Percentiles rank a stretch among this genome's conserved stretches.
phyloP scores from a whole-genome alignment of 352 stramenopile species.

The Phytophthora fragariaefolia region DNA sequence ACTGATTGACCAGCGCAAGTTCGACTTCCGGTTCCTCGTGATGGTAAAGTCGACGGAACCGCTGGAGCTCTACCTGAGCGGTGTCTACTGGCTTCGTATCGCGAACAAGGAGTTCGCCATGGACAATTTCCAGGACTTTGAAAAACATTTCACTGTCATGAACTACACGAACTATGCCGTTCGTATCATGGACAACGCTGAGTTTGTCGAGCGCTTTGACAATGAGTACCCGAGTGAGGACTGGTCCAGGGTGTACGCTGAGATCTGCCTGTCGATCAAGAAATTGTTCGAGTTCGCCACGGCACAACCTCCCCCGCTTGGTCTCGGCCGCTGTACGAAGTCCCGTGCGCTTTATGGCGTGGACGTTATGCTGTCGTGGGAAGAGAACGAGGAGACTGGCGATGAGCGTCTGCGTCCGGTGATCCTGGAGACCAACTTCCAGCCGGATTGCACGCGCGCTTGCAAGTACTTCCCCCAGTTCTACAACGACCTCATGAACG shows the following conservation, averaged over 20 bases:
- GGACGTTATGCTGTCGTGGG: slow-evolving; percentile 62
- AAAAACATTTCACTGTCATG: slow-evolving; percentile 74
- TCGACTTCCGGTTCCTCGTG: slow-evolving; percentile 65
- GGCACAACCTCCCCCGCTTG: slow-evolving; percentile 46
- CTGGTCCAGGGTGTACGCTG: slow-evolving; percentile 47
- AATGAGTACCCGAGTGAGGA: slow-evolving; percentile 57
- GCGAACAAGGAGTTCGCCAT: slow-evolving; percentile 66
- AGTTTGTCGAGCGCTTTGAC: slow-evolving; percentile 59
- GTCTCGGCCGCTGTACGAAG: slow-evolving; percentile 57
- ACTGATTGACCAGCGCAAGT: slow-evolving; percentile 64
- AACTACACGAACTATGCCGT: slow-evolving; percentile 61
- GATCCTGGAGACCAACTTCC: slow-evolving; percentile 65
- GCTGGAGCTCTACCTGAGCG: slow-evolving; percentile 56
- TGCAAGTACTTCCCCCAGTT: slow-evolving; percentile 66
- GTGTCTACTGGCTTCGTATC: slow-evolving; percentile 60
- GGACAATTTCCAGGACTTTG: slow-evolving; percentile 62
- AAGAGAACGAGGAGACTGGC: slow-evolving; percentile 40
- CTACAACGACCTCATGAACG: slow-evolving; percentile 65
- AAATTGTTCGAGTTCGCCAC: slow-evolving; percentile 57
- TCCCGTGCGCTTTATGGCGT: slow-evolving; percentile 62
- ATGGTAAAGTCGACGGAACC: slow-evolving; percentile 63
- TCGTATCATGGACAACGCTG: slow-evolving; percentile 58
- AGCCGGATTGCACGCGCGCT: slow-evolving; percentile 59
- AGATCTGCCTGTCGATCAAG: slow-evolving; percentile 58
- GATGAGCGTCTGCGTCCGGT: slow-evolving; percentile 50